Base-by-base conservation (phyloP, 805 yeast genomes). In the Spathaspora hagerdaliae region DNA sequence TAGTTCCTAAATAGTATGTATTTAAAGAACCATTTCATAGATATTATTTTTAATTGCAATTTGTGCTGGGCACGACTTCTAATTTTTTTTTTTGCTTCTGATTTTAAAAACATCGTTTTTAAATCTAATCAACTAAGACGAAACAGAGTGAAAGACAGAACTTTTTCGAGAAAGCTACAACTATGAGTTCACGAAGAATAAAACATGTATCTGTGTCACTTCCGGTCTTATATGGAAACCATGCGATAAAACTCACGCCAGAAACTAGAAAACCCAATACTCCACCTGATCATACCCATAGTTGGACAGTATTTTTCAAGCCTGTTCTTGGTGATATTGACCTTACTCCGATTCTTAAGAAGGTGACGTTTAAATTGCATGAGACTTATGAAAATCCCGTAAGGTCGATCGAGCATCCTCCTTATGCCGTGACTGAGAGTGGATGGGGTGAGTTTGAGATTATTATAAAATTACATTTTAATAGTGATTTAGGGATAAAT, bases 371-470 rank as follows among this genome's bases (percentile, higher is more conserved):
- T 73, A 94, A 94, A 61, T 72, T 94, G 19, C 99, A 94, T 64
- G 99, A 94, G 52, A 94, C 99, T 0, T 94, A 92, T 57, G 85
- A 83, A 15, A 87, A 83, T 55, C 80, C 97, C 1, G 81, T 89
- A n/a, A 72, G 99, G 45, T 77, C 94, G 1, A 75, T 92, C 12
- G 98, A 94, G 51, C 61, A 73, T 29, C 97, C 98, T 1, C 99
- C 99, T 0, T 94, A 85, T 57, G 96, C 90, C 62, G 89, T 94
- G 27, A 86, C 96, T 1, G 99, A 94, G 59, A 87, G 98, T 0
- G 99, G 99, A 0, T 94, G 99, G 99, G 99, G 99, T 53, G 99
- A 94, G 64, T 94, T 94, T 65, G 99, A 94, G 59, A 85, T 94
- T 50, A 80, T 87, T 33, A 83, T 94, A 45, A 87, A 91, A 60